Base-by-base conservation (phyloP, 495 filamentous ascomycete genomes). In the Xylaria nigripes region DNA sequence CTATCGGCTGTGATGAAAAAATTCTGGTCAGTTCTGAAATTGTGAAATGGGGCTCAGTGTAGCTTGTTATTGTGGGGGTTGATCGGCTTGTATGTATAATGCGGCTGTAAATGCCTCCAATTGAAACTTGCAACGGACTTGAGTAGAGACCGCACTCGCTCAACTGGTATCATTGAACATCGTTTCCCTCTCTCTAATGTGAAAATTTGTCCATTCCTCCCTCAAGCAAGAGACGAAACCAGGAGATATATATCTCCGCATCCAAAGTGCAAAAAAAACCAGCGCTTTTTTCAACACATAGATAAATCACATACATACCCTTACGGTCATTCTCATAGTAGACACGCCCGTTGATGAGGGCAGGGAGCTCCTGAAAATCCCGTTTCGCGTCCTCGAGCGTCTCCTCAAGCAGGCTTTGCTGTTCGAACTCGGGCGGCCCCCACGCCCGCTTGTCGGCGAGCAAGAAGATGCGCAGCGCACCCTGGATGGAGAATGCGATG, bases 241-340 rank as follows among this genome's bases (percentile, higher is more conserved):
- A n/a, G n/a, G n/a, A n/a, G n/a, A n/a, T n/a, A n/a, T n/a, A n/a
- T n/a, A n/a, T n/a, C n/a, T n/a, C n/a, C n/a, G n/a, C n/a, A n/a
- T n/a, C n/a, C n/a, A n/a, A n/a, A n/a, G n/a, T n/a, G n/a, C n/a
- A n/a, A n/a, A n/a, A n/a, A n/a, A n/a, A n/a, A n/a, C n/a, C n/a
- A n/a, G n/a, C n/a, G 3, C n/a, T n/a, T n/a, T n/a, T n/a, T n/a
- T n/a, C n/a, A 43, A 19, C 32, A 30, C 32, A 42, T 8, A 19
- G 32, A 46, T 23, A 23, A 19, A 36, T 47, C 27, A 13, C 32
- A 36, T 13, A 61, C 70, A 44, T 60, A 77, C 74, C 45, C 36
- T 66, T 73, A 43, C 73, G 65, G 58, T 77, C 75, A 23, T 73
- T 69, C 59, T 76, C 68, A 51, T 77, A 77, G 59, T 76, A 76